Evolutionary conservation across 192 early-diverging fungal species (phyloP).

Genomic region (Coemansia pectinata): DNA sequence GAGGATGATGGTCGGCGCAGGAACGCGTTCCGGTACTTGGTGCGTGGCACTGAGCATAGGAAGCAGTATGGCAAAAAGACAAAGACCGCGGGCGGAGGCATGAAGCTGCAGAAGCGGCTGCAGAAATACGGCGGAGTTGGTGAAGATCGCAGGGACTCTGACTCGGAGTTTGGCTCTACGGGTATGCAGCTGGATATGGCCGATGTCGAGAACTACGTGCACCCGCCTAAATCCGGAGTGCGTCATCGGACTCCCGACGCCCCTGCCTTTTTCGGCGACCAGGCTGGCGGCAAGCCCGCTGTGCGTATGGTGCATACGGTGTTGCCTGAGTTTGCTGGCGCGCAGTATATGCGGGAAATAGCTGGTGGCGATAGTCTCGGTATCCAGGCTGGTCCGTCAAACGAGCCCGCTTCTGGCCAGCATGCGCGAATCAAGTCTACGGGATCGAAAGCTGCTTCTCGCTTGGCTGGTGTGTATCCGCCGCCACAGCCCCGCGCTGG

Average conservation of each 20-base stretch:
- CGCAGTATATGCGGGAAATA: conserved; percentile 45
- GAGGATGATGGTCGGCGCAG: conserved; percentile 32
- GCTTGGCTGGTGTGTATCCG: conserved; percentile 15
- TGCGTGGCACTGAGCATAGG: conserved; percentile 55
- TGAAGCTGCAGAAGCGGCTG: conserved; percentile 25
- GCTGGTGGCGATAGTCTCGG: background rate
- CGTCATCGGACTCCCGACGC: background rate
- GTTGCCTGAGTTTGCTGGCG: conserved; percentile 39
- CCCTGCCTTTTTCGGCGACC: conserved; percentile 36
- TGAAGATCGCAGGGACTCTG: conserved; percentile 40
- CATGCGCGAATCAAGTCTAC: conserved; percentile 1
- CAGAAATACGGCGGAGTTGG: conserved; percentile 22
- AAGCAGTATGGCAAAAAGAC: conserved; percentile 30
- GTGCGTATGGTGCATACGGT: conserved; percentile 12
- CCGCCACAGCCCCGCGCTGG: conserved; percentile 22
- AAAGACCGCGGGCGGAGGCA: background rate
- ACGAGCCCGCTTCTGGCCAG: background rate
- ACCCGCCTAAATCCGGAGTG: conserved; percentile 20
- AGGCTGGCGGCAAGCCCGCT: conserved; percentile 31
- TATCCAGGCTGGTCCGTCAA: background rate
- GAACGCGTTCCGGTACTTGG: conserved; percentile 43
- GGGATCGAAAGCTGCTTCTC: background rate
- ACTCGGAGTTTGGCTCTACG: conserved; percentile 37
- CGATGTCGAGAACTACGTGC: conserved; percentile 53
- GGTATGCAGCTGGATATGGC: conserved; percentile 43